These are phyloP conservation scores for Yamadazyma scolyti DNA, from an alignment of 805 yeast species.

Conservation along the genomic window DNA sequence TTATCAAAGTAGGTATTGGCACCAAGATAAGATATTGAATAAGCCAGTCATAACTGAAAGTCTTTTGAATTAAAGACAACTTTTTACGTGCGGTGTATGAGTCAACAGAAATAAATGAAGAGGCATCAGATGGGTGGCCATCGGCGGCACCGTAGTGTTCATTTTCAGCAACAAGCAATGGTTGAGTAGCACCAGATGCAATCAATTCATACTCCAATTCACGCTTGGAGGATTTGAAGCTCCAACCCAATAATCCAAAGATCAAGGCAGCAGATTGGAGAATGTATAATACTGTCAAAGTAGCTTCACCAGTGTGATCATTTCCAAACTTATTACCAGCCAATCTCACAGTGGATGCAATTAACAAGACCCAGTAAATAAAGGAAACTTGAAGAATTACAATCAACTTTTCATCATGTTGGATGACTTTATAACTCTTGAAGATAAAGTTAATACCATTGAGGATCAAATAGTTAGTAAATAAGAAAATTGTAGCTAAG, in stretches of 20 bases:
- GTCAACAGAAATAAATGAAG: conserved; percentile 21
- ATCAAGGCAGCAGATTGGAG: conserved; percentile 45
- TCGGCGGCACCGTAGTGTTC: conserved; percentile 17
- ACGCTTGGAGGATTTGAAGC: conserved; percentile 16
- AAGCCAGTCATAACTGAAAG: conserved; percentile 75
- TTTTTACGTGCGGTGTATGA: conserved; percentile 10
- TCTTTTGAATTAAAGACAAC: conserved; percentile 20
- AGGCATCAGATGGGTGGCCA: conserved; percentile 11
- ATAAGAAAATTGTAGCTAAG: conserved; percentile 45
- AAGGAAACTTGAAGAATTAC: conserved; percentile 48
- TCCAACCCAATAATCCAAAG: conserved; percentile 52
- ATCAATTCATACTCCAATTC: conserved; percentile 9
- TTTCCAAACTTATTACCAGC: conserved; percentile 37
- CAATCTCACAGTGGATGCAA: conserved; percentile 45
- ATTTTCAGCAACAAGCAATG: conserved; percentile 21
- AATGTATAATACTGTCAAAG: conserved; percentile 43
- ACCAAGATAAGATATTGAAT: conserved; percentile 66
- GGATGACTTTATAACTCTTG: conserved; percentile 26
- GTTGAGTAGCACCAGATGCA: conserved; percentile 15
- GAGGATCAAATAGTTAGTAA: conserved; percentile 55
- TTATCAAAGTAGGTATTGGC: conserved; percentile 56
- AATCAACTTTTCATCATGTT: conserved; percentile 43
- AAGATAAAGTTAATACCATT: conserved; percentile 38
- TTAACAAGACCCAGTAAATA: conserved; percentile 53
- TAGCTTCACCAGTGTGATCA: conserved; percentile 53